These are phyloP conservation scores for Endogone sp. DNA, from an alignment of 192 early-diverging fungal genomes.

Conservation along the genomic window DNA sequence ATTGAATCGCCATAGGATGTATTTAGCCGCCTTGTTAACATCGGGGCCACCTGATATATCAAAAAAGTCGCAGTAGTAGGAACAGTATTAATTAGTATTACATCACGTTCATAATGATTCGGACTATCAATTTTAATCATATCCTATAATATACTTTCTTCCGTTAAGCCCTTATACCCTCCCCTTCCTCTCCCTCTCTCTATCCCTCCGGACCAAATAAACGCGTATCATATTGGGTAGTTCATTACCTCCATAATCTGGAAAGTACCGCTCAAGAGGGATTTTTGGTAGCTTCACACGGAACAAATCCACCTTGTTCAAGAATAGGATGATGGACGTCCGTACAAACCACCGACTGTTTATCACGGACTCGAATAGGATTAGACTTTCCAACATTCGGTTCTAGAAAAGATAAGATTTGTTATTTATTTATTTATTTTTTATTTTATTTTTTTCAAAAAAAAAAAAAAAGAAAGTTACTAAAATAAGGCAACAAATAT, in stretches of 20 bases:
- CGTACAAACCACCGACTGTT: slow-evolving; percentile 83
- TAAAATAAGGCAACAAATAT: not conserved
- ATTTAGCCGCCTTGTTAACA: slow-evolving; percentile 81
- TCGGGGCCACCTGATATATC: slow-evolving; percentile 57
- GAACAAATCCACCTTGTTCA: slow-evolving; percentile 85
- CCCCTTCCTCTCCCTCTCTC: too few species aligned
- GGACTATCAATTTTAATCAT: not conserved
- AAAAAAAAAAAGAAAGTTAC: slow-evolving; percentile 4
- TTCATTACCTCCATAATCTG: slow-evolving; percentile 70
- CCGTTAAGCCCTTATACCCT: too few species aligned
- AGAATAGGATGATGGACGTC: slow-evolving; percentile 78
- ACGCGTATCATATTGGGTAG: too few species aligned
- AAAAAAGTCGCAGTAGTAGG: slow-evolving; percentile 1
- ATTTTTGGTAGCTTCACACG: slow-evolving; percentile 64
- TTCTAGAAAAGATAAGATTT: slow-evolving; percentile 39
- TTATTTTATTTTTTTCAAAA: not conserved
- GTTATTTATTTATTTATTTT: not conserved
- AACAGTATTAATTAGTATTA: not conserved
- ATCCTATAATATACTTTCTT: too few species aligned
- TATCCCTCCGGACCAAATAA: too few species aligned
- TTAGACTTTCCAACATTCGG: slow-evolving; percentile 79
- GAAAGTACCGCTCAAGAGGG: slow-evolving; percentile 71
- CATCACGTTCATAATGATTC: not conserved
- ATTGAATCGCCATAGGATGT: slow-evolving; percentile 87
- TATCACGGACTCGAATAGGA: slow-evolving; percentile 79